These are phyloP conservation scores for Fusarium begoniae DNA, from an alignment of 2,329 filamentous ascomycete genomes.

Conservation along the genomic window DNA sequence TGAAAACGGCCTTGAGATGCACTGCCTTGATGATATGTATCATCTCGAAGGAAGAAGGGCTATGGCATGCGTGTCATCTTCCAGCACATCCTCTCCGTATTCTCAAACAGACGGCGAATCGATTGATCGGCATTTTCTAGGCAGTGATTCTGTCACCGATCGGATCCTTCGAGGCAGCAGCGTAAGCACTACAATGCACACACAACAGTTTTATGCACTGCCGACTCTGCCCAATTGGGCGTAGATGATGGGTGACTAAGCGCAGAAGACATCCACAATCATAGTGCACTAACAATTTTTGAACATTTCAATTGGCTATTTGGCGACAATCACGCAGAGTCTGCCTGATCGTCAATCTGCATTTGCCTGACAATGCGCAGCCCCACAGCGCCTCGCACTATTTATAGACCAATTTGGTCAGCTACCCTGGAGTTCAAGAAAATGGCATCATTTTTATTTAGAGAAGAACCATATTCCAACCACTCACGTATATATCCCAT, in stretches of 20 bases:
- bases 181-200: background rate
- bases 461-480: too few relatives aligned
- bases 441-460: too few relatives aligned
- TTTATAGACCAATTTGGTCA: background rate
- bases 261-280: rapidly evolving
- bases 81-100: rapidly evolving
- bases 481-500: too few relatives aligned
- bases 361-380: background rate
- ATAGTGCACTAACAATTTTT: rapidly evolving
- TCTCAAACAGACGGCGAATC: background rate
- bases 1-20: rapidly evolving
- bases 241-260: background rate
- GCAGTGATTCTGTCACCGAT: background rate
- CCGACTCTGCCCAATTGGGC: rapidly evolving
- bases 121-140: background rate
- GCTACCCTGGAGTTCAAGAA: background rate
- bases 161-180: background rate
- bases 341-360: background rate
- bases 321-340: background rate
- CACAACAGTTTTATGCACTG: background rate
- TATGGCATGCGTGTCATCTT: background rate
- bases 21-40: background rate
- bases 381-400: background rate
- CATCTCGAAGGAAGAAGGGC: rapidly evolving
- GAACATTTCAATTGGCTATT: rapidly evolving